Percentiles rank a stretch among this genome's conserved stretches.
Evolutionary conservation across 208 protist genomes (phyloP).

Genomic region (Crithidia mellificae): DNA sequence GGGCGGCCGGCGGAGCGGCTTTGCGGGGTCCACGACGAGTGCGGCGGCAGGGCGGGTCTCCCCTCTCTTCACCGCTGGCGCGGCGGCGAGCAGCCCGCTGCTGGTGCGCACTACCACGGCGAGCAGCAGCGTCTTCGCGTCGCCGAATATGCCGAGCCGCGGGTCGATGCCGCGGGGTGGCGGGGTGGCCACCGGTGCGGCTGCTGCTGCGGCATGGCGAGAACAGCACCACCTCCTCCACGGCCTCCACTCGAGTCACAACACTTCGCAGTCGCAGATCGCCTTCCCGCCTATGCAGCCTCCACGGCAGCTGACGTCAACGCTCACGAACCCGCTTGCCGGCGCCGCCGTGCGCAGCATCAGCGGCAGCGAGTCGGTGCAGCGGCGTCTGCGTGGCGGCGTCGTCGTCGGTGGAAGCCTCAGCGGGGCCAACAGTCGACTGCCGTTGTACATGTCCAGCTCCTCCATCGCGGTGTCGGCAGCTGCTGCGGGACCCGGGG

Average conservation of each 20-base stretch:
- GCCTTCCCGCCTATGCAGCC: slow-evolving; percentile 6
- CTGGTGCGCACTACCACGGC: slow-evolving; percentile 21
- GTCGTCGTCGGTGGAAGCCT: not conserved
- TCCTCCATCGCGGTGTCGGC: slow-evolving; percentile 13
- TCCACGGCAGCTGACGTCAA: not conserved
- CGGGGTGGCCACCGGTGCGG: not conserved
- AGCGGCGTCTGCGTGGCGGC: slow-evolving; percentile 12
- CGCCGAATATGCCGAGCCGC: slow-evolving; percentile 15
- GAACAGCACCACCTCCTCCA: not conserved
- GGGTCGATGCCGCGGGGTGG: slow-evolving; percentile 20
- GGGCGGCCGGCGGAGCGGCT: not conserved
- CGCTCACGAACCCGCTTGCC: not conserved
- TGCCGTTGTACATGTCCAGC: slow-evolving; percentile 13
- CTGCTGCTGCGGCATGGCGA: not conserved
- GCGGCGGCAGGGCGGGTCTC: not conserved
- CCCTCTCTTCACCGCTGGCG: not conserved
- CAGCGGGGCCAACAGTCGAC: not conserved
- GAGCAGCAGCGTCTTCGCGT: slow-evolving; percentile 25
- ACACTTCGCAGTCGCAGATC: not conserved
- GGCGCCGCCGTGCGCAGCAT: not conserved
- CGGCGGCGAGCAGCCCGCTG: slow-evolving; percentile 23
- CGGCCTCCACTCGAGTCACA: not conserved
- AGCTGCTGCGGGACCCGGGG: not conserved
- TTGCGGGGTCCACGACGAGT: not conserved
- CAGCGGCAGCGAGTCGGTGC: not conserved